Conservation (phyloP, 176 grass and related monocot species). For the Coix lacrymajobi region DNA sequence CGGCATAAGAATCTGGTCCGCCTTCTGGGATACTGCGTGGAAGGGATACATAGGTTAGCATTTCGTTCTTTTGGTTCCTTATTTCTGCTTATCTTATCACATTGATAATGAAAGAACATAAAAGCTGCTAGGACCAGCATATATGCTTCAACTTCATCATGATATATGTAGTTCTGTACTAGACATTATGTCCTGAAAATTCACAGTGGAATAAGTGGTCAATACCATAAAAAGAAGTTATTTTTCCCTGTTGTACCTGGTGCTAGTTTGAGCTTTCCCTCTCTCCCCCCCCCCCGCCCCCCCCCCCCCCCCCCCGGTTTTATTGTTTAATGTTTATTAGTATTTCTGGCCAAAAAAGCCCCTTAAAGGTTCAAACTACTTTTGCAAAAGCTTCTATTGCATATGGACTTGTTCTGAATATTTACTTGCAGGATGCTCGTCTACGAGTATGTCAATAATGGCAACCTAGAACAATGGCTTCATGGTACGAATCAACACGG, state of each 20-base stretch:
- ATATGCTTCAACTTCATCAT: conserved; percentile 11
- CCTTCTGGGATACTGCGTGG: conserved; percentile 87
- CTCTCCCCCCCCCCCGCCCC: background rate
- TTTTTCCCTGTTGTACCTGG: background rate
- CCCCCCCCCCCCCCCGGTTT: background rate
- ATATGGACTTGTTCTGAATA: conserved; percentile 17
- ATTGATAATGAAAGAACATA: background rate
- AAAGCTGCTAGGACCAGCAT: conserved; percentile 3
- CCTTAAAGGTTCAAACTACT: background rate
- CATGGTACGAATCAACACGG: conserved; percentile 66
- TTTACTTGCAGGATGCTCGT: conserved; percentile 82
- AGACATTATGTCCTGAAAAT: background rate
- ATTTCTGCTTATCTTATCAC: background rate
- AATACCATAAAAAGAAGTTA: background rate
- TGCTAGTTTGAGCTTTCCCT: background rate
- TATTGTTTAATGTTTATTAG: conserved; percentile 8
- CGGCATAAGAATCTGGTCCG: conserved; percentile 92
- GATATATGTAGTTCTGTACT: background rate
- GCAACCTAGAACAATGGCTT: conserved; percentile 98
- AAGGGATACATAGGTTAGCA: conserved; percentile 84
- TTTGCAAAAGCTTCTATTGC: conserved; percentile 1
- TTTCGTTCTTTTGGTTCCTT: conserved; percentile 28
- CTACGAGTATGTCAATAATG: conserved; percentile 98
- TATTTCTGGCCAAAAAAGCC: background rate
- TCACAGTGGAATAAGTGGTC: background rate